Evolutionary conservation across 1,284 basidiomycete genomes (phyloP).

Genomic region (Ustilago lituana): DNA sequence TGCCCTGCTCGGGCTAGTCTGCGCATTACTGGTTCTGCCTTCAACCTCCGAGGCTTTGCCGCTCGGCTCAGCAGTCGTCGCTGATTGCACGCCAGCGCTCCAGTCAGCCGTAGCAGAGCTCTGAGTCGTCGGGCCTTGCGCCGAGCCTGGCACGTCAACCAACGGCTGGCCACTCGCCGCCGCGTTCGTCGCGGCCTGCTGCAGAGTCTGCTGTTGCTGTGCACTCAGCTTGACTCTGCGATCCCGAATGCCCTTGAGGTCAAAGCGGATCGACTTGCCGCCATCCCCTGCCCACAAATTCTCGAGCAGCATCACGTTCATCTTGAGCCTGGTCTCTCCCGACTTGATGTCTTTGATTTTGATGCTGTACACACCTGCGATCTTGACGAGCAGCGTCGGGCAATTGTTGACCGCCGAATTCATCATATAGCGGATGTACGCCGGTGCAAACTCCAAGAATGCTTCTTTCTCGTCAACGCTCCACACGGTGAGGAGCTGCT

Average conservation of each 20-base stretch:
- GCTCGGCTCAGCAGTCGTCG: neutral
- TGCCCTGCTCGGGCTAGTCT: slow-evolving; percentile 10
- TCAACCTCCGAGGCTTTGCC: neutral
- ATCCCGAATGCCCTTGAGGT: slow-evolving; percentile 62
- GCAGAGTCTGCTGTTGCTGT: slow-evolving; percentile 37
- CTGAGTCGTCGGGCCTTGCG: slow-evolving; percentile 15
- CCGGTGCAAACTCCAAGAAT: slow-evolving; percentile 60
- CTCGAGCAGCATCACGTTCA: slow-evolving; percentile 61
- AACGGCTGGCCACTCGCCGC: slow-evolving; percentile 18
- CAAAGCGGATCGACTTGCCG: slow-evolving; percentile 49
- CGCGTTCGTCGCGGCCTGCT: slow-evolving; percentile 19
- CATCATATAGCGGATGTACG: slow-evolving; percentile 61
- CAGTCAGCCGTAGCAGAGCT: slow-evolving; percentile 22
- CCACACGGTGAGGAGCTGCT: slow-evolving; percentile 61
- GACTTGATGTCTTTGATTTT: slow-evolving; percentile 61
- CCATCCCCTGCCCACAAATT: slow-evolving; percentile 58
- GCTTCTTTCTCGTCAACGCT: slow-evolving; percentile 62
- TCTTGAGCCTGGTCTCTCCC: slow-evolving; percentile 56
- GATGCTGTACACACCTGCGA: slow-evolving; percentile 59
- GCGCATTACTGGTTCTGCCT: neutral
- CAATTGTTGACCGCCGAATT: slow-evolving; percentile 50
- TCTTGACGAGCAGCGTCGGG: slow-evolving; percentile 62
- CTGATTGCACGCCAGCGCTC: slow-evolving; percentile 24
- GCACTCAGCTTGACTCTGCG: slow-evolving; percentile 49
- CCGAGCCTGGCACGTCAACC: slow-evolving; percentile 31